phyloP scores from a whole-genome alignment of 306 rosid genomes.

The Fragaria ananassa region DNA sequence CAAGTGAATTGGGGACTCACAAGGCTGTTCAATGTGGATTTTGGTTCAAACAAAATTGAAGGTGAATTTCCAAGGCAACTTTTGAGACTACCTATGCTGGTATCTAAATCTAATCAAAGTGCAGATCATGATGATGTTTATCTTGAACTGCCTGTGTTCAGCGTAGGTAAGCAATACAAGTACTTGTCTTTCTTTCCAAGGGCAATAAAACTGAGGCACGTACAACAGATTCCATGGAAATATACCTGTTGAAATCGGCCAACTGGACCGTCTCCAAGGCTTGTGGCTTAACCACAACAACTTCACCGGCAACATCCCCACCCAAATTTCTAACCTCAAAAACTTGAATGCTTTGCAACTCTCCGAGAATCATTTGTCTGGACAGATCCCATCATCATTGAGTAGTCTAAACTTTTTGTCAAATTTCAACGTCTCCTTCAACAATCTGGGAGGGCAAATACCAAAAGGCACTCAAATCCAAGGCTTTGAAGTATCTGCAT shows the following conservation, averaged over 20 bases:
- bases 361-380: neutral
- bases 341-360: neutral
- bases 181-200: no score
- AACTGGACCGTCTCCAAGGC: neutral
- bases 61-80: no score
- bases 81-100: no score
- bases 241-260: neutral
- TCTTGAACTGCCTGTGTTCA: no score
- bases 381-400: neutral
- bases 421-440: neutral
- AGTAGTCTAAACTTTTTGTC: neutral
- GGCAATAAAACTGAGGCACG: neutral
- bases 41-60: no score
- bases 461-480: neutral
- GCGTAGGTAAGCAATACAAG: no score
- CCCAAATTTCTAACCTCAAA: neutral
- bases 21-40: no score
- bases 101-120: no score
- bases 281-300: neutral
- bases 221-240: neutral
- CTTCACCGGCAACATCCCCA: neutral
- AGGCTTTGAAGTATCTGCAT: neutral
- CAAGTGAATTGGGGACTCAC: no score
- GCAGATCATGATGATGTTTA: no score
- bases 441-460: neutral